phyloP scores from a whole-genome alignment of 805 yeast genomes.

The Metschnikowia continentalis region DNA sequence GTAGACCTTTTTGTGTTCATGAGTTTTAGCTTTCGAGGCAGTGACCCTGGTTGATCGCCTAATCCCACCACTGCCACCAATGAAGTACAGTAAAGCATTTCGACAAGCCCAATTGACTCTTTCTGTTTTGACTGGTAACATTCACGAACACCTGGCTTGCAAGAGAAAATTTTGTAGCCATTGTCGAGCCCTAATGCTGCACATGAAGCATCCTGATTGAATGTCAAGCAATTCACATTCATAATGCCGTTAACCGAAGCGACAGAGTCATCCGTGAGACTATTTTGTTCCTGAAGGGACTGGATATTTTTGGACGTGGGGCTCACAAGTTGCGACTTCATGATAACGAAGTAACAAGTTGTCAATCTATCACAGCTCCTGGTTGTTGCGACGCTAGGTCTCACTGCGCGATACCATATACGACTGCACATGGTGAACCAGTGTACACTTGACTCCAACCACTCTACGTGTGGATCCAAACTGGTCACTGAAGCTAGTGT shows the following conservation, averaged over 20 bases:
- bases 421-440: background rate
- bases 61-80: slow-evolving; percentile 78
- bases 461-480: no score
- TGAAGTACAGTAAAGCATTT: slow-evolving; percentile 88
- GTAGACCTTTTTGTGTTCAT: slow-evolving; percentile 71
- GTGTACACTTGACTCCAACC: background rate
- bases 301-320: background rate
- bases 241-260: background rate
- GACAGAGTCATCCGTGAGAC: background rate
- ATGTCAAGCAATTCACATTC: slow-evolving; percentile 42
- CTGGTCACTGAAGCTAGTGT: no score
- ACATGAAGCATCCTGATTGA: slow-evolving; percentile 88
- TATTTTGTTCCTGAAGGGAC: background rate
- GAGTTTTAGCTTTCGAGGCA: slow-evolving; percentile 79
- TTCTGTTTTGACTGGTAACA: slow-evolving; percentile 31
- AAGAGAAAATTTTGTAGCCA: slow-evolving; percentile 73
- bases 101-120: slow-evolving; percentile 67
- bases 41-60: slow-evolving; percentile 64
- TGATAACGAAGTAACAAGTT: background rate
- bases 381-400: background rate
- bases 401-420: background rate
- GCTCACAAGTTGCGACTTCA: slow-evolving; percentile 3
- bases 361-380: background rate
- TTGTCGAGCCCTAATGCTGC: slow-evolving; percentile 66
- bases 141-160: slow-evolving; percentile 71